Percentiles rank a stretch among this genome's conserved stretches.
Conservation (phyloP, 192 early-diverging fungal species). For the Coemansia sp. region DNA sequence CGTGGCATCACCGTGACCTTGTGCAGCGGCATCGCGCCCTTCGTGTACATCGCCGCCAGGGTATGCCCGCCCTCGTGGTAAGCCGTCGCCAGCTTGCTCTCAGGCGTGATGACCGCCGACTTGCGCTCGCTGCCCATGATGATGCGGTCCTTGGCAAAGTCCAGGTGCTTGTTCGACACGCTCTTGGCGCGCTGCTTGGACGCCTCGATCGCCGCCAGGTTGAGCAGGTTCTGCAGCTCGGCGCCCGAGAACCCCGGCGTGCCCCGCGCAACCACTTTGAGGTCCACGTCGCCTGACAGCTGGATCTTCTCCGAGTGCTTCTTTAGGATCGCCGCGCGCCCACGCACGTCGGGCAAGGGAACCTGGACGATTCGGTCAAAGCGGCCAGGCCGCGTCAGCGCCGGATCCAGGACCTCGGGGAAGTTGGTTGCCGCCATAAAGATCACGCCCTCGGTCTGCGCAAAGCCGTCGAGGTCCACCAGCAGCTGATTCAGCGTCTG, state of each 20-base stretch:
- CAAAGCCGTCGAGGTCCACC: constrained; percentile 99
- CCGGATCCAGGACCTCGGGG: constrained; percentile 95
- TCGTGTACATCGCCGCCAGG: constrained; percentile 90
- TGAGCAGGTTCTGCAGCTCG: constrained; percentile 96
- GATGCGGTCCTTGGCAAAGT: constrained; percentile 98
- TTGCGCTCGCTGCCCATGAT: constrained; percentile 96
- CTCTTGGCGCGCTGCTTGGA: constrained; percentile 69
- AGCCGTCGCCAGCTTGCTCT: constrained; percentile 84
- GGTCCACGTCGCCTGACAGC: constrained; percentile 69
- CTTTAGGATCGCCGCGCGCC: constrained; percentile 86
- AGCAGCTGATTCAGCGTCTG: constrained; percentile 98
- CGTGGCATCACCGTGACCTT: constrained; percentile 99
- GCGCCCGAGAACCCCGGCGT: constrained; percentile 99
- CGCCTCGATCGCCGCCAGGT: constrained; percentile 95
- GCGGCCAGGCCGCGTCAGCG: constrained; percentile 92
- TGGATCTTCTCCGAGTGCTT: constrained; percentile 82
- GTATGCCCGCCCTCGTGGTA: constrained; percentile 99
- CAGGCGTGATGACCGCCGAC: constrained; percentile 84
- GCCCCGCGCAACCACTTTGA: constrained; percentile 84
- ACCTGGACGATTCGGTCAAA: constrained; percentile 96
- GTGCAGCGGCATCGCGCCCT: constrained; percentile 91
- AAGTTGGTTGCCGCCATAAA: constrained; percentile 99
- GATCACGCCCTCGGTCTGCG: constrained; percentile 92
- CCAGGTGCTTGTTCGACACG: constrained; percentile 80
- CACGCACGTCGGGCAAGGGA: constrained; percentile 94